Evolutionary conservation across 371 early-diverging fungal species (phyloP), one percentile per base, ranked within the genome.

Genomic region (Mucor piriformis): DNA sequence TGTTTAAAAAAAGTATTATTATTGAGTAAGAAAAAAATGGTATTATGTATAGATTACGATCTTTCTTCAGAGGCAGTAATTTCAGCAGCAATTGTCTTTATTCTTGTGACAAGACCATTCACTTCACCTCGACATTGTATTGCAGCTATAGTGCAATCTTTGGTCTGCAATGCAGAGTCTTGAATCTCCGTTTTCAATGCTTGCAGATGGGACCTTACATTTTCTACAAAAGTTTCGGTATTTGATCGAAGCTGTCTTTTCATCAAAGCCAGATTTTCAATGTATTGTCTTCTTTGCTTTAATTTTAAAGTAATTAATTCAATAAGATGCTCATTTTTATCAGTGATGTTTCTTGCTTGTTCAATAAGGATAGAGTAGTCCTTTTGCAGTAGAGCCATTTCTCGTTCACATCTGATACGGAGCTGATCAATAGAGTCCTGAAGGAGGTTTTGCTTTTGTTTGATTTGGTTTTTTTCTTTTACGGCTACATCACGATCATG

Each of bases 101-200:
- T 74, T 33, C 71, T 59, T 21, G 61, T 61, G 10, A 79, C 63
- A 24, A 79, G 43, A 23, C 70, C 71, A 37, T 70, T 67, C 8
- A 79, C 76, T 48, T 79, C 76, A 8, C 69, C 71, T 18, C 74
- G 68, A 50, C 76, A 79, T 42, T 69, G 67, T 10, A 54, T 50
- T 21, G 67, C 68, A 11, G 72, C 65, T n/a, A 49, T 21, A 7
- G 70, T 63, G 25, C 70, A 71, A 20, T 67, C 67, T 29, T 66
- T 66, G 3, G 66, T 35, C 49, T 51, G 33, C 62, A 54, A 24
- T 59, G 57, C 47, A 66, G 64, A 48, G 33, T 50, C 21, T 44
- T 60, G 25, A 24, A 74, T 44, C 44, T 72, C 64, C 34, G 56
- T 25, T 53, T 62, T 66, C 15, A 74, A 53, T 44, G 59, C 59